Conservation (phyloP, 441 rosid species). For the Euphorbia neoarborescens region DNA sequence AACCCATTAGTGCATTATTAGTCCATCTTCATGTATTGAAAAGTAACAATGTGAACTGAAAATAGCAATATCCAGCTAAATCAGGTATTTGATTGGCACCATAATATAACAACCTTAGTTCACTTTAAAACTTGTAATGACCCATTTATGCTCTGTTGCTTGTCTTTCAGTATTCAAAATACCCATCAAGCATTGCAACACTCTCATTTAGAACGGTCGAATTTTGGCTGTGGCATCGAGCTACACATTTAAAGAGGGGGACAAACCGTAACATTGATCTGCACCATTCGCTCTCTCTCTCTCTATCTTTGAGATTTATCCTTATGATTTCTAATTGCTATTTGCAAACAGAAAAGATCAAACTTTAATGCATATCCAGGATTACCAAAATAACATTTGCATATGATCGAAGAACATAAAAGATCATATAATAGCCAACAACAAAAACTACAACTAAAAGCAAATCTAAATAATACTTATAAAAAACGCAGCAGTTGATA, state of each 20-base stretch:
- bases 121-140: neutral
- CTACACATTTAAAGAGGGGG: conserved; percentile 94
- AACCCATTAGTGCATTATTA: conserved; percentile 3
- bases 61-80: conserved; percentile 41
- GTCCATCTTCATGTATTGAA: neutral
- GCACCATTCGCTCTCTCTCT: neutral
- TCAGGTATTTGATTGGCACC: conserved; percentile 43
- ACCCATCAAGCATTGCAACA: conserved; percentile 80
- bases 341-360: too few relatives aligned
- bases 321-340: conserved; percentile 1
- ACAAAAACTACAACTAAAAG: too few relatives aligned
- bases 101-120: neutral
- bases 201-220: conserved; percentile 92
- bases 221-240: conserved; percentile 97
- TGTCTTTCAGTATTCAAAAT: conserved; percentile 67
- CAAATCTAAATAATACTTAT: too few relatives aligned
- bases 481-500: too few relatives aligned
- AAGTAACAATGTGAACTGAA: neutral
- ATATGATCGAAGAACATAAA: too few relatives aligned
- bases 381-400: too few relatives aligned
- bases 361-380: too few relatives aligned
- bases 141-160: neutral
- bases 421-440: too few relatives aligned
- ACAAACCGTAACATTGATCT: conserved; percentile 51
- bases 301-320: neutral